Percentiles rank a stretch among this genome's conserved stretches.
Evolutionary conservation across 768 basidiomycete species (phyloP).

Genomic region (Suillus cothurnatus): DNA sequence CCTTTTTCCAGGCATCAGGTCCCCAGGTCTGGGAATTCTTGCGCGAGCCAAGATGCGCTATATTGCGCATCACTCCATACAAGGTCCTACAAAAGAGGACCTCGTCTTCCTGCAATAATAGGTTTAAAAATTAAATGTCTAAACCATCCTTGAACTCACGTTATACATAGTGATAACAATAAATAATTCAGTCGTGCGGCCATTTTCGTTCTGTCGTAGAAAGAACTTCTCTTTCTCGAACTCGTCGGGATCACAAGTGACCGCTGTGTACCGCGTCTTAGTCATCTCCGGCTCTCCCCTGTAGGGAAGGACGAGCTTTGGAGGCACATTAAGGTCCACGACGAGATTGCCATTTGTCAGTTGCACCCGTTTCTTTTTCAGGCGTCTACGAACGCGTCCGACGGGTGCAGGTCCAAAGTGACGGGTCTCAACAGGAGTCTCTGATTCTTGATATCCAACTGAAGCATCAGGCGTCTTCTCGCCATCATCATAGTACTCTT

Average conservation of each 20-base stretch:
- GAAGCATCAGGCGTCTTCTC: constrained; percentile 30
- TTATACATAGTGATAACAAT: constrained; percentile 98
- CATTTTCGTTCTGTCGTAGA: constrained; percentile 78
- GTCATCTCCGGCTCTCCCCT: constrained; percentile 72
- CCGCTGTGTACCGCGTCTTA: constrained; percentile 80
- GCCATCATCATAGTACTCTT: constrained; percentile 20
- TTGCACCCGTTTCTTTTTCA: constrained; percentile 80
- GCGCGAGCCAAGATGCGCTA: constrained; percentile 78
- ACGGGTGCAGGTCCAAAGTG: constrained; percentile 90
- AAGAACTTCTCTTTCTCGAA: constrained; percentile 85
- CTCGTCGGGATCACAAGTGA: constrained; percentile 93
- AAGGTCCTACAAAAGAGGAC: constrained; percentile 89
- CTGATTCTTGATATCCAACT: constrained; percentile 41
- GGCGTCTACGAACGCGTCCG: constrained; percentile 75
- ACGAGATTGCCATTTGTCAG: constrained; percentile 90
- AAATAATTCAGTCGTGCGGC: constrained; percentile 85
- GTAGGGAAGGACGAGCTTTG: constrained; percentile 77
- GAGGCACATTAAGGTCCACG: constrained; percentile 80
- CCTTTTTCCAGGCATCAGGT: constrained; percentile 95
- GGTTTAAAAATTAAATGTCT: constrained; percentile 6
- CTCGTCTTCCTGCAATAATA: constrained; percentile 70
- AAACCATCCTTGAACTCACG: constrained; percentile 51
- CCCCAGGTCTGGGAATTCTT: constrained; percentile 96
- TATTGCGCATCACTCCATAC: constrained; percentile 93
- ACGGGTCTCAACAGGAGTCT: constrained; percentile 62